Base-by-base conservation (phyloP, 1,284 basidiomycete genomes). In the Pascua sp. region DNA sequence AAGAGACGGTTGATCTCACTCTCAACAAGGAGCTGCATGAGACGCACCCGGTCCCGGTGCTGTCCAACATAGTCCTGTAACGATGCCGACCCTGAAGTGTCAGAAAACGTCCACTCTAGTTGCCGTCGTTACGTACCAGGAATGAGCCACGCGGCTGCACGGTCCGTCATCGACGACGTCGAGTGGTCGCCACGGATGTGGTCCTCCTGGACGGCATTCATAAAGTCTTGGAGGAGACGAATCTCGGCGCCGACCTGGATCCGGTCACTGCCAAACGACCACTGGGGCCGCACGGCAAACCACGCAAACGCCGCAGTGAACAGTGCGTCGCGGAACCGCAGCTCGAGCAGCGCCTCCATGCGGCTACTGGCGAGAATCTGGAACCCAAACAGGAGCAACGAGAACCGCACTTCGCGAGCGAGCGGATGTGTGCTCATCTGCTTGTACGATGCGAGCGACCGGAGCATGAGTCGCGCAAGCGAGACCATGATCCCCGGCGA, bases 251-350 rank as follows among this genome's bases (percentile, higher is more conserved):
- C 86, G 17, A 96, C 80, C 77, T 98, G 94, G 12, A 92, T 85
- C 5, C 91, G 85, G 76, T 91, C 91, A 24, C 90, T 88, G 36
- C 95, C 96, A 72, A 88, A 97, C 7, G 92, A 88, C 94, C 95
- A 98, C 91, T 91, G 89, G 11, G 91, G 90, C 13, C 87, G 83
- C 40, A 87, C 83, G n/a, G 87, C 81, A 77, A 98, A 99, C 96
- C 96, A 98, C 5, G 86, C 85, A 64, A 92, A 90, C 0, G 90
- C 91, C 1, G 87, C 83, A 11, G 80, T 77, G 75, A 91, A 98
- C 11, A 98, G 79, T 49, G 81, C 82, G 63, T 90, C 84, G 48
- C 96, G 84, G 54, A 94, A 79, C 24, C 84, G 77, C 63, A 86
- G 82, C 77, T 98, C 95, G 57, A 91, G 88, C 57, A 86, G 85